These are phyloP conservation scores for Thraustotheca clavata DNA, from an alignment of 352 stramenopile genomes.

Conservation along the genomic window DNA sequence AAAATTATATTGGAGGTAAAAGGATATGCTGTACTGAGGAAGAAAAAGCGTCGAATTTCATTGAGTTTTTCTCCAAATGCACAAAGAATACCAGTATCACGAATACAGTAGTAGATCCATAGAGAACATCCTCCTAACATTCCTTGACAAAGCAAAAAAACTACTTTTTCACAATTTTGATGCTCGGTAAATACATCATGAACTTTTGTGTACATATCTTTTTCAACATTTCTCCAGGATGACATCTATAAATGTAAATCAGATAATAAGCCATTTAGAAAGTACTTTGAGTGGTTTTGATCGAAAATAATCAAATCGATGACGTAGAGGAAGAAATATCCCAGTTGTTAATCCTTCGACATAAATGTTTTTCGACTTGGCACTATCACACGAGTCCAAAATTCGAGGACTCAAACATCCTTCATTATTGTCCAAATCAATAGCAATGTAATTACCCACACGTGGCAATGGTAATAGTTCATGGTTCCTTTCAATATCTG, in stretches of 20 bases:
- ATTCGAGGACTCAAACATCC: neutral
- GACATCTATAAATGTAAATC: too few species aligned
- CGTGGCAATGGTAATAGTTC: neutral
- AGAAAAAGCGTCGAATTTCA: neutral
- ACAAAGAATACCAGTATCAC: neutral
- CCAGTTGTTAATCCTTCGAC: neutral
- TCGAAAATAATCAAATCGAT: too few species aligned
- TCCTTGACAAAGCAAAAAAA: neutral
- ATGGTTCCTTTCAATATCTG: neutral
- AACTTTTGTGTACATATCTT: too few species aligned
- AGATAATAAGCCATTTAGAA: too few species aligned
- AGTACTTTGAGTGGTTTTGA: too few species aligned
- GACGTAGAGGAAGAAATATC: neutral
- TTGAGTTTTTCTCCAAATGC: neutral
- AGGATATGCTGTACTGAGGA: neutral
- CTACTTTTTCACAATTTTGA: neutral
- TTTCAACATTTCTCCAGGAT: too few species aligned
- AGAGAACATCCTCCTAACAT: neutral
- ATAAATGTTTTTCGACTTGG: neutral
- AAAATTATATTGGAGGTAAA: neutral
- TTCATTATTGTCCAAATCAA: neutral
- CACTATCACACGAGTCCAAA: neutral
- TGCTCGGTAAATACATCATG: too few species aligned
- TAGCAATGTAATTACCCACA: neutral
- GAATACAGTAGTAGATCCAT: neutral